These are phyloP conservation scores for Auriscalpium orientale DNA, from an alignment of 768 basidiomycete species.

Conservation along the genomic window DNA sequence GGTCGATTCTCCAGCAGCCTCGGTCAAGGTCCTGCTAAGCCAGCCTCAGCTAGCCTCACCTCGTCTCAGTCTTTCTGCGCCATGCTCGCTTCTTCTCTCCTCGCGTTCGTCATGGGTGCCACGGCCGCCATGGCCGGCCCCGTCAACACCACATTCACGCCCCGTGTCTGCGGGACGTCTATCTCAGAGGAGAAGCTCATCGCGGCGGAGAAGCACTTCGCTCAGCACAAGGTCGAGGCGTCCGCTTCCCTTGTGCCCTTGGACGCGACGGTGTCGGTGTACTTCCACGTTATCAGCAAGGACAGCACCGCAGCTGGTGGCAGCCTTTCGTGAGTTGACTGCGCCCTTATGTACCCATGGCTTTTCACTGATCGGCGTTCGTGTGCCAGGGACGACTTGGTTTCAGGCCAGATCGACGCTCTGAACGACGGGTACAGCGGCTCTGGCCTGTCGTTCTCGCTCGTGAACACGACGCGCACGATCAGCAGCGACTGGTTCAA, in stretches of 20 bases:
- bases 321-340: neutral
- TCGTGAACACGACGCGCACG: conserved; percentile 36
- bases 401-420: conserved; percentile 34
- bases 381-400: conserved; percentile 23
- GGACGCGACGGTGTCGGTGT: conserved; percentile 26
- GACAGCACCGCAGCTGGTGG: conserved; percentile 23
- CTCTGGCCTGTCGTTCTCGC: conserved; percentile 31
- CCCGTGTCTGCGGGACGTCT: neutral
- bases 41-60: no score
- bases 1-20: neutral
- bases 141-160: conserved; percentile 14
- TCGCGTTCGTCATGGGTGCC: conserved; percentile 24
- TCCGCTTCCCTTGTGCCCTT: conserved; percentile 7
- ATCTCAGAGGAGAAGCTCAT: conserved; percentile 29
- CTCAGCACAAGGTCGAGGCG: conserved; percentile 28
- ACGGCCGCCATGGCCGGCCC: conserved; percentile 23
- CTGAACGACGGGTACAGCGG: conserved; percentile 34
- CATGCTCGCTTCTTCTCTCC: conserved; percentile 13
- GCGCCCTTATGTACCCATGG: neutral
- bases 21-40: neutral
- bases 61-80: neutral
- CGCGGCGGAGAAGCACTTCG: conserved; percentile 35
- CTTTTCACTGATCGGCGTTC: neutral
- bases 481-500: conserved; percentile 42
- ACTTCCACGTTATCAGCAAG: conserved; percentile 38